Evolutionary conservation across 495 filamentous ascomycete species (phyloP).

Genomic region (Penicillium riverlandense): DNA sequence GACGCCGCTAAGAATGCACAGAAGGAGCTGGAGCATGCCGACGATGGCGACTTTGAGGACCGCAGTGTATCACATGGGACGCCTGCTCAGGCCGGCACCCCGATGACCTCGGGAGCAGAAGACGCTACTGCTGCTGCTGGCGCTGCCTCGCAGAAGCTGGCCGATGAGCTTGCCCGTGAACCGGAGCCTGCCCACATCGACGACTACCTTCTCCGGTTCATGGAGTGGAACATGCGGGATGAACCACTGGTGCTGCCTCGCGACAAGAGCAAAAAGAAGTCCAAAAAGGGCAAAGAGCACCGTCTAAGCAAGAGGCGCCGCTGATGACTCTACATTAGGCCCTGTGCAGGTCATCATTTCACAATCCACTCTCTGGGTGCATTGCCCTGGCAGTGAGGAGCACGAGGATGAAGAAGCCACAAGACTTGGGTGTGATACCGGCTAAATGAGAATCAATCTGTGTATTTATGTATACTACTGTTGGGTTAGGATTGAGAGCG

Average conservation of each 20-base stretch:
- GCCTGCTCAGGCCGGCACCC: conserved; percentile 25
- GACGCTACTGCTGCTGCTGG: no score
- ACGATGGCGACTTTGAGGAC: conserved; percentile 90
- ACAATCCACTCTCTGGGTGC: not conserved
- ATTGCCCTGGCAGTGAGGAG: no score
- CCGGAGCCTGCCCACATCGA: conserved; percentile 55
- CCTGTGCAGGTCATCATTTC: no score
- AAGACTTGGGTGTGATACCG: no score
- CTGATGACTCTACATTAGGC: conserved; percentile 5
- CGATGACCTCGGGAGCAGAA: conserved; percentile 4
- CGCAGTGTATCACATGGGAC: conserved; percentile 43
- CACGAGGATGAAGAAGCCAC: no score
- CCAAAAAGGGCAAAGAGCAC: conserved; percentile 67
- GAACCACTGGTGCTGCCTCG: conserved; percentile 71
- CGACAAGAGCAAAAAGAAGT: conserved; percentile 74
- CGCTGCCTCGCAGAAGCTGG: no score
- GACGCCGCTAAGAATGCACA: conserved; percentile 80
- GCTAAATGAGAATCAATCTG: no score
- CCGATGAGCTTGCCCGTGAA: no score
- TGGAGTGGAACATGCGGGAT: conserved; percentile 70
- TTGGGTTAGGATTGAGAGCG: conserved; percentile 2
- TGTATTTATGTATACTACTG: not conserved
- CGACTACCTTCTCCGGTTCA: conserved; percentile 74
- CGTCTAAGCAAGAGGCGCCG: conserved; percentile 34
- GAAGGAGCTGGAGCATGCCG: conserved; percentile 77